Conservation (phyloP, 192 early-diverging fungal species). For the Coemansia sp. region DNA sequence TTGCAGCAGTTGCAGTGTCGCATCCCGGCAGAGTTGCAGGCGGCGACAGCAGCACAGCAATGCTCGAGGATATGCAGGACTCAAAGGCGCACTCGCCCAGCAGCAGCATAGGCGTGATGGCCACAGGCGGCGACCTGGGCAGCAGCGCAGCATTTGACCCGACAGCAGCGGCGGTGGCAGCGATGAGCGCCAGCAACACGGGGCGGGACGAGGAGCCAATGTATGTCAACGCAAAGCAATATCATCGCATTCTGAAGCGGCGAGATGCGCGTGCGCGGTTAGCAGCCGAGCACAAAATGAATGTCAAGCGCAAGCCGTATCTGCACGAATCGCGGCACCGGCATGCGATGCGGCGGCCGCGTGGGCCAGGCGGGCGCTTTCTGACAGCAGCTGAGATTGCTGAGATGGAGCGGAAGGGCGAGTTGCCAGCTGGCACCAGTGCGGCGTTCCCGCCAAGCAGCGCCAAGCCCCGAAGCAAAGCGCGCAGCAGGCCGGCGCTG, state of each 20-base stretch:
- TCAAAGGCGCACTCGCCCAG: constrained; percentile 22
- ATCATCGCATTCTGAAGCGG: constrained; percentile 94
- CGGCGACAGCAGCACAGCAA: constrained; percentile 3
- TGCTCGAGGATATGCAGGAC: constrained; percentile 31
- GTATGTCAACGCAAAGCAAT: constrained; percentile 99
- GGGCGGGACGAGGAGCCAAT: constrained; percentile 78
- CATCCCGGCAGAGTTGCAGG: constrained; percentile 11
- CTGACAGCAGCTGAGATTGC: constrained; percentile 79
- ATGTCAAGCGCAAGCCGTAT: constrained; percentile 82
- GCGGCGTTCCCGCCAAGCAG: constrained; percentile 33
- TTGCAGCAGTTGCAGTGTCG: constrained; percentile 24
- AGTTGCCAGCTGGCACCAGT: constrained; percentile 47
- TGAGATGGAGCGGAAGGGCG: constrained; percentile 57
- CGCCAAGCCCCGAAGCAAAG: constrained; percentile 33
- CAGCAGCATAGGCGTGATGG: constrained; percentile 22
- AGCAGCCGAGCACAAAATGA: constrained; percentile 75
- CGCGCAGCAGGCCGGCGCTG: constrained; percentile 25
- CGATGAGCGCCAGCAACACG: constrained; percentile 37
- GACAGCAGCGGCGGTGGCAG: constrained; percentile 49
- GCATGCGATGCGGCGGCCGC: constrained; percentile 95
- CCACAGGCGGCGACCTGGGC: constrained; percentile 19
- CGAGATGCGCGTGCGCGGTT: constrained; percentile 84
- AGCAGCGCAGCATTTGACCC: constrained; percentile 35
- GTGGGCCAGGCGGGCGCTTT: constrained; percentile 98
- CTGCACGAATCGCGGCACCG: constrained; percentile 95